Base-by-base conservation (phyloP, 177 flowering plant genomes). In the Viscum album region DNA sequence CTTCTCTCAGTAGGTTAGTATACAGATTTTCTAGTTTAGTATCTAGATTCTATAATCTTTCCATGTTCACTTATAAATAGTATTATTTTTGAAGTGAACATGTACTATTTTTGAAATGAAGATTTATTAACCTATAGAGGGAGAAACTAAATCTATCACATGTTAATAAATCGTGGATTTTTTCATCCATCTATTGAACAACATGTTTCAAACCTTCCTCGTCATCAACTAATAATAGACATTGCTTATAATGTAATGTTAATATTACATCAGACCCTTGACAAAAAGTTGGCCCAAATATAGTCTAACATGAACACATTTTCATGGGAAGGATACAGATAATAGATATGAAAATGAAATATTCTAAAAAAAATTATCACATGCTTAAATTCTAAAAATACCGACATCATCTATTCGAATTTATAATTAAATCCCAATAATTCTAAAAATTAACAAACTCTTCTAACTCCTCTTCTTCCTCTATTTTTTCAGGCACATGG, bases 331-430 rank as follows among this genome's bases (percentile, higher is more conserved):
- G 36, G 35, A 69, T 24, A 52, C 30, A 23, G 32, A 52, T 47
- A 68, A 64, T 37, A 41, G 41, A 59, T 35, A 70, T 13, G 60
- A 12, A 45, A 35, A 67, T 60, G 45, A 33, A 43, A 15, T 39
- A 52, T 67, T 26, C 41, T 24, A 50, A 54, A 71, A 69, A 45
- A 79, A 76, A 33, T 61, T 16, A 71, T 61, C 16, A 66, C 37
- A 74, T 63, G 52, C 41, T 54, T 68, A 79, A 78, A 74, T 62
- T 41, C 52, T 78, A 89, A 76, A 92, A 92, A 90, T 95, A 95
- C 99, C 97, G 97, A 95, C 99, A 95, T 95, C 99, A 97, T 92
- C 95, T 92, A 84, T 94, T 97, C 54, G 88, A 97, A 86, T 85
- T 97, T 89, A 92, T 95, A 88, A 95, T 90, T 87, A 94, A 87